Evolutionary conservation across 805 yeast species (phyloP).

Genomic region (Soucietia sequanensis): DNA sequence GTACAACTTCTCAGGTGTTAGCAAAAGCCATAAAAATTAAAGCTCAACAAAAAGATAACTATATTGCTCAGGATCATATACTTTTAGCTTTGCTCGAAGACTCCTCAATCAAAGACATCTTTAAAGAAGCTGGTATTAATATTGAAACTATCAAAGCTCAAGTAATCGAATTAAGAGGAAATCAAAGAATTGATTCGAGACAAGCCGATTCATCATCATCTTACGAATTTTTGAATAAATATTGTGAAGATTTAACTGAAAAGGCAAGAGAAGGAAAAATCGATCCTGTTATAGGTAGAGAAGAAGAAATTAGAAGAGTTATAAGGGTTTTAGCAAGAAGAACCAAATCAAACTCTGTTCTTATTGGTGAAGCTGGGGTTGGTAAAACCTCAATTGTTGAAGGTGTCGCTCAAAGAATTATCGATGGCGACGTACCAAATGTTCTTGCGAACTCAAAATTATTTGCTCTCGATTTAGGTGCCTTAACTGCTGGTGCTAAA

Average conservation of each 20-base stretch:
- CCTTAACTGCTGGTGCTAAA: conserved; percentile 97
- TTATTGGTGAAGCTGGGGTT: conserved; percentile 99
- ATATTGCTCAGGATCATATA: conserved; percentile 92
- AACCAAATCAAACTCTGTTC: conserved; percentile 93
- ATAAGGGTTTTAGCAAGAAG: conserved; percentile 95
- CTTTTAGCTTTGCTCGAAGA: conserved; percentile 84
- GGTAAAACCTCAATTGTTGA: conserved; percentile 98
- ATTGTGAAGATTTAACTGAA: conserved; percentile 92
- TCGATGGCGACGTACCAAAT: conserved; percentile 92
- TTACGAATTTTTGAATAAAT: conserved; percentile 81
- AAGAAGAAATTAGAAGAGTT: conserved; percentile 94
- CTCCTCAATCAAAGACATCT: conserved; percentile 59
- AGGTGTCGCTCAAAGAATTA: conserved; percentile 96
- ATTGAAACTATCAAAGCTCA: conserved; percentile 74
- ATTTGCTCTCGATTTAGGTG: conserved; percentile 90
- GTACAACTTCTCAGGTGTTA: conserved; percentile 73
- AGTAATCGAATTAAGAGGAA: conserved; percentile 80
- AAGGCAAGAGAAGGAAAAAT: conserved; percentile 91
- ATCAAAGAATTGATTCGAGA: conserved; percentile 87
- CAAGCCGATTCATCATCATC: conserved; percentile 88
- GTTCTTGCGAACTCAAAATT: conserved; percentile 78
- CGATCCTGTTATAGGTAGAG: conserved; percentile 98
- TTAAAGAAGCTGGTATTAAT: conserved; percentile 71
- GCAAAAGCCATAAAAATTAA: conserved; percentile 75
- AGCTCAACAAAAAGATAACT: conserved; percentile 85